phyloP scores from a whole-genome alignment of 192 early-diverging fungal species.

The Coemansia sp. region DNA sequence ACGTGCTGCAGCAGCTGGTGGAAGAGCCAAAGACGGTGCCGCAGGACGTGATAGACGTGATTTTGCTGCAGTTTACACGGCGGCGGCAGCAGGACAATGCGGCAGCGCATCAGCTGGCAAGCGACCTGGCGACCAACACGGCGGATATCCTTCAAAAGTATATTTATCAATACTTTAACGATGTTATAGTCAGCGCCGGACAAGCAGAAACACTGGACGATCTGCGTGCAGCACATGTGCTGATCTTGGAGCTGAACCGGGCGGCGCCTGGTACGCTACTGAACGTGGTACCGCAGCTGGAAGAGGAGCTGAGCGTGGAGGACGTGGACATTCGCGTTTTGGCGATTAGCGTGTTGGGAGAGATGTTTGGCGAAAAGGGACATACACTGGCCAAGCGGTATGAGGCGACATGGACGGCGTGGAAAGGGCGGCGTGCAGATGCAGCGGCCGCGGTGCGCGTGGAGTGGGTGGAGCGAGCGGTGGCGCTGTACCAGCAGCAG shows the following conservation, averaged over 20 bases:
- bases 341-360: conserved; percentile 76
- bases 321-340: conserved; percentile 73
- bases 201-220: conserved; percentile 49
- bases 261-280: conserved; percentile 73
- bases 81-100: conserved; percentile 68
- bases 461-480: conserved; percentile 69
- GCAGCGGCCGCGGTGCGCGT: conserved; percentile 68
- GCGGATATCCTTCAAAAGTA: conserved; percentile 86
- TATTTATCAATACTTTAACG: conserved; percentile 90
- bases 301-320: conserved; percentile 84
- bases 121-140: conserved; percentile 73
- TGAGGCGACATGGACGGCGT: conserved; percentile 79
- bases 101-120: conserved; percentile 71
- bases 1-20: conserved; percentile 78
- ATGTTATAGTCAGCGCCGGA: conserved; percentile 68
- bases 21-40: conserved; percentile 71
- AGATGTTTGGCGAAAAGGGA: conserved; percentile 83
- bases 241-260: conserved; percentile 80
- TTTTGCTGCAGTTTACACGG: conserved; percentile 73
- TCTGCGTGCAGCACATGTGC: conserved; percentile 67
- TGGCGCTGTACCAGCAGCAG: conserved; percentile 68
- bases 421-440: conserved; percentile 78
- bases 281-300: conserved; percentile 90
- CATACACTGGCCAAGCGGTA: conserved; percentile 71
- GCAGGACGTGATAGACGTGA: conserved; percentile 82